Percentiles rank a stretch among this genome's conserved stretches.
phyloP scores from a whole-genome alignment of 352 stramenopile genomes.

The Globisporangium abappressorium region DNA sequence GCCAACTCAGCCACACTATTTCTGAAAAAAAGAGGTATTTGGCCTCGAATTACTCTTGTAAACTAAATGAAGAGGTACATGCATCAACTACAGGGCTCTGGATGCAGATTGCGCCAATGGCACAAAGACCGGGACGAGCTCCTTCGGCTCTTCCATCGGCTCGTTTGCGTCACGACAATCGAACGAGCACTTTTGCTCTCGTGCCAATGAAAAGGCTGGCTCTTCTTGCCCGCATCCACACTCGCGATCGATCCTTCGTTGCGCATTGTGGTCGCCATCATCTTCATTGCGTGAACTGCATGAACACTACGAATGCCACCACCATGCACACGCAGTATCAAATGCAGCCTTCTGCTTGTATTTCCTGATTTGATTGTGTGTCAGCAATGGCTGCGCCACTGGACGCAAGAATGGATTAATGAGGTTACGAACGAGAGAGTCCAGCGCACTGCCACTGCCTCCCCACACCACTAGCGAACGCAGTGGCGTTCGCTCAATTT shows the following conservation, averaged over 20 bases:
- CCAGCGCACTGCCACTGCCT: background rate
- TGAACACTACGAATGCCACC: too few relatives aligned
- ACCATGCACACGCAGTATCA: background rate
- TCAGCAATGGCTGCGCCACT: background rate
- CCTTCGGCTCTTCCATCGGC: background rate
- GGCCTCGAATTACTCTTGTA: background rate
- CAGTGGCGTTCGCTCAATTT: background rate
- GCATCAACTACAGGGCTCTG: background rate
- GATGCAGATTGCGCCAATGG: background rate
- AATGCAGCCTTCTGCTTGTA: background rate
- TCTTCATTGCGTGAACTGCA: background rate
- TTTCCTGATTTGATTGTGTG: background rate
- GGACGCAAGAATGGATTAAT: background rate
- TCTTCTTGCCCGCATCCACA: background rate
- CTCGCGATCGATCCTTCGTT: background rate
- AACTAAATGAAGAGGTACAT: background rate
- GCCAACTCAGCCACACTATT: background rate
- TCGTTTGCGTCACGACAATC: conserved; percentile 3
- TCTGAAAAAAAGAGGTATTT: background rate
- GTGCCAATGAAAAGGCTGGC: background rate
- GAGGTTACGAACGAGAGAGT: background rate
- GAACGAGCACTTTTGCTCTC: background rate
- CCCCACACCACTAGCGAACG: background rate
- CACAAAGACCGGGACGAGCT: background rate
- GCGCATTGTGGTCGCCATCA: background rate